Base-by-base conservation (phyloP, 2,329 filamentous ascomycete species). In the Alternaria sp. region DNA sequence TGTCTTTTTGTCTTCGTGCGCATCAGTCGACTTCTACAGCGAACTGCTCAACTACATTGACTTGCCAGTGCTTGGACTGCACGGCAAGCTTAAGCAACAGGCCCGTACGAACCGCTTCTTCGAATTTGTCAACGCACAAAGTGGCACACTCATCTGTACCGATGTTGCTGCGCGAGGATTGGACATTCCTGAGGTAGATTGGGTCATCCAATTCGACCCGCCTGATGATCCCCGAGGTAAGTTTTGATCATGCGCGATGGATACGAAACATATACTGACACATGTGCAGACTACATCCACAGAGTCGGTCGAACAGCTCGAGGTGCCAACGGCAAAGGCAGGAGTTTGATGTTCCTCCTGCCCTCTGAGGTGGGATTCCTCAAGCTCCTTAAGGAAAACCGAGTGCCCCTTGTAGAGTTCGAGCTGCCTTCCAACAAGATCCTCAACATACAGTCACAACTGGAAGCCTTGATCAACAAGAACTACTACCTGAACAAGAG, bases 51-150 rank as follows among this genome's bases (percentile, higher is more conserved):
- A 98, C 83, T 98, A 97, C 82, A 97, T 98, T 73, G 95, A 98
- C 79, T 86, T 97, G 41, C 93, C 91, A 5, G 92, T 96, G 3
- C 85, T 96, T 43, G 91, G 92, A 69, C 84, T 96, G 7, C 92
- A 96, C 79, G 95, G 78, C 34, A 97, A 99, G 82, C 93, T 97
- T 81, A 99, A 99, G 81, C 95, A 99, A 81, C 93, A 97, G 81
- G 97, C 97, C 80, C 91, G 95, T n/a, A 99, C 95, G 24, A 96
- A 96, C 76, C 97, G 93, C 1, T 99, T 99, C 79, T 99, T 98
- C 79, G 94, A 98, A 78, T 99, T 99, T 78, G 90, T 88, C 75
- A 93, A 94, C 73, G 90, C 94, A 18, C 89, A 89, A 67, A 88
- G 91, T 67, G 95, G 94, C 24, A 96, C 92, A 0, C 81, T 99